These are phyloP conservation scores for Knoxia roxburghii DNA, from an alignment of 257 asterid species.

Conservation along the genomic window DNA sequence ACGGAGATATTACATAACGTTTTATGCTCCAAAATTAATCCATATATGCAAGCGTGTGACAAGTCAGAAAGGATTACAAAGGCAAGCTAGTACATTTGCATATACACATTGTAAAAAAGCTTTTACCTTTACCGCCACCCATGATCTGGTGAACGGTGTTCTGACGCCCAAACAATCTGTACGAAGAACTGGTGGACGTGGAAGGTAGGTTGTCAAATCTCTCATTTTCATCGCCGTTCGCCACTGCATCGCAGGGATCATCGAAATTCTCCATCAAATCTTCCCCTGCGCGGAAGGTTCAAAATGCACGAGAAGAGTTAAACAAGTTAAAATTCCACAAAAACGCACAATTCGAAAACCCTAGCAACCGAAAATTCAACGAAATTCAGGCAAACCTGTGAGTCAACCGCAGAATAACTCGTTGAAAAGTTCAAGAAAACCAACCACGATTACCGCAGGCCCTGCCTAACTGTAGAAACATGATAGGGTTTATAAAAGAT, in stretches of 20 bases:
- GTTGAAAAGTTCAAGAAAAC: constrained; percentile 3
- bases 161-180: constrained; percentile 47
- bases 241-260: constrained; percentile 46
- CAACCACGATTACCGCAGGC: background rate
- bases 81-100: too few relatives aligned
- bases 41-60: background rate
- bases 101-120: too few relatives aligned
- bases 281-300: constrained; percentile 9
- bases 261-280: constrained; percentile 58
- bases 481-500: too few relatives aligned
- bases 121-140: constrained; percentile 79
- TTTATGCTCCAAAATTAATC: background rate
- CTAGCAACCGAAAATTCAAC: background rate
- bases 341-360: constrained; percentile 9
- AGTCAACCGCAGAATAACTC: background rate
- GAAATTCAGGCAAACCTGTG: background rate
- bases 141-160: constrained; percentile 60
- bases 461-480: background rate
- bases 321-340: background rate
- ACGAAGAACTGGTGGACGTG: constrained; percentile 35
- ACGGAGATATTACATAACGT: too few relatives aligned
- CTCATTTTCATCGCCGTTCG: constrained; percentile 43
- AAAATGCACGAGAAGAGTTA: background rate
- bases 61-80: background rate
- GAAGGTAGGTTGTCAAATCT: constrained; percentile 24